Percentiles rank a stretch among this genome's conserved stretches.
phyloP scores from a whole-genome alignment of 2,329 filamentous ascomycete genomes.

The Fusarium sp. region DNA sequence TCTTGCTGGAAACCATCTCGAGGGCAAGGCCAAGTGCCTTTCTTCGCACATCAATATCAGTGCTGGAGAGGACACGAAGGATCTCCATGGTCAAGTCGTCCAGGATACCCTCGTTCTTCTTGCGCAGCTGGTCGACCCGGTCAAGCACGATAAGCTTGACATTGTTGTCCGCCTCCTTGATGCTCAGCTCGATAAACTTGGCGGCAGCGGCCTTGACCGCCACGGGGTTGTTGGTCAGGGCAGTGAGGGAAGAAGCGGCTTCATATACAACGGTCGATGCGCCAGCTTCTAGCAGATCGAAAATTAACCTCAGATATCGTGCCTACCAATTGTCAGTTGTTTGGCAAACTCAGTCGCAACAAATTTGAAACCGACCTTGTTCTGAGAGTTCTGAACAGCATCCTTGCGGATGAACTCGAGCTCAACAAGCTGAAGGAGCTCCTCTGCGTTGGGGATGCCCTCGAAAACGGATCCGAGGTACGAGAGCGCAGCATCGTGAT shows the following conservation, averaged over 20 bases:
- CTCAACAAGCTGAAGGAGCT: slow-evolving; percentile 90
- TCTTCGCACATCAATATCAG: slow-evolving; percentile 92
- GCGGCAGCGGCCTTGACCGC: slow-evolving; percentile 95
- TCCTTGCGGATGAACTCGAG: slow-evolving; percentile 98
- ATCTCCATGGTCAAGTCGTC: slow-evolving; percentile 98
- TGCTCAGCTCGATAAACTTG: slow-evolving; percentile 96
- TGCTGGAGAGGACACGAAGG: slow-evolving; percentile 89
- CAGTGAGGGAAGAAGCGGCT: slow-evolving; percentile 91
- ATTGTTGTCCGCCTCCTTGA: slow-evolving; percentile 98
- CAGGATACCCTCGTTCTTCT: slow-evolving; percentile 87
- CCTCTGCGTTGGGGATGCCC: slow-evolving; percentile 91
- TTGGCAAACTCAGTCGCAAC: slow-evolving; percentile 6
- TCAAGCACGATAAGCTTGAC: slow-evolving; percentile 98
- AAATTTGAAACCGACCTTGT: slow-evolving; percentile 71
- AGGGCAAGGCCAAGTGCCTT: slow-evolving; percentile 90
- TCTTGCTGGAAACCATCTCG: slow-evolving; percentile 99
- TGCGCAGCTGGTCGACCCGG: slow-evolving; percentile 84
- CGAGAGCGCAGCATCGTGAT: slow-evolving; percentile 88
- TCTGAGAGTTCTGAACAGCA: slow-evolving; percentile 90
- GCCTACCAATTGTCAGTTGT: slow-evolving; percentile 61
- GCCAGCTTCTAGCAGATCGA: slow-evolving; percentile 91
- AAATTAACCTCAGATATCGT: slow-evolving; percentile 90
- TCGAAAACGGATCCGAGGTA: slow-evolving; percentile 92
- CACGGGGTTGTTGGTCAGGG: slow-evolving; percentile 93
- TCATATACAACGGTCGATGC: slow-evolving; percentile 97